A percentile compares a stretch with the other conserved stretches of the same genome.
Conservation (phyloP, 73 alveolate genomes). For the Uronychia setigera region DNA sequence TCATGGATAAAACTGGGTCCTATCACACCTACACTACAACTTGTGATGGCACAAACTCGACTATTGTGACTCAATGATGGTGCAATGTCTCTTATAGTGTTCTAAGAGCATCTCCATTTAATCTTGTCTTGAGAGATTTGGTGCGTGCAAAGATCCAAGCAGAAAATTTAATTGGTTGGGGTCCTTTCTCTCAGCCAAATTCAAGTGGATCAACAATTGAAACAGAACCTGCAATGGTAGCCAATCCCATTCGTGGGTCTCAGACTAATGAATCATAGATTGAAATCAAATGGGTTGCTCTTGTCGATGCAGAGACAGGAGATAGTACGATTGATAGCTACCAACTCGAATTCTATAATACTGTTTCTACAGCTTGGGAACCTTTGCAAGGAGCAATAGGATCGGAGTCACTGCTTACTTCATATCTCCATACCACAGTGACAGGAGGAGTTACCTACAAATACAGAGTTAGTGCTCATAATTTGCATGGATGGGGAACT, state of each 20-base stretch:
- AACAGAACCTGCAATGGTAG: constrained; percentile 10
- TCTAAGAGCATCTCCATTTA: constrained; percentile 17
- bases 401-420: not conserved
- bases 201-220: constrained; percentile 37
- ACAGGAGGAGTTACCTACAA: constrained; percentile 15
- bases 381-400: not conserved
- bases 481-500: constrained; percentile 58
- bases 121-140: not conserved
- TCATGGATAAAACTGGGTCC: constrained; percentile 1
- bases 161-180: constrained; percentile 21
- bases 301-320: constrained; percentile 26
- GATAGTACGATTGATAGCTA: constrained; percentile 18
- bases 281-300: constrained; percentile 19
- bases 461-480: constrained; percentile 44
- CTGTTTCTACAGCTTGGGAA: not conserved
- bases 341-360: constrained; percentile 10
- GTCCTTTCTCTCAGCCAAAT: constrained; percentile 17
- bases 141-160: constrained; percentile 20
- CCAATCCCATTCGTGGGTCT: constrained; percentile 6
- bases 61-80: not conserved
- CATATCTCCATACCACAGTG: constrained; percentile 4
- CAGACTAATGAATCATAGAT: not conserved
- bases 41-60: constrained; percentile 30
- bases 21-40: not conserved
- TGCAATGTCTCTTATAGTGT: constrained; percentile 33